Conservation (phyloP, 768 basidiomycete genomes). For the Collybiopsis luxurians region DNA sequence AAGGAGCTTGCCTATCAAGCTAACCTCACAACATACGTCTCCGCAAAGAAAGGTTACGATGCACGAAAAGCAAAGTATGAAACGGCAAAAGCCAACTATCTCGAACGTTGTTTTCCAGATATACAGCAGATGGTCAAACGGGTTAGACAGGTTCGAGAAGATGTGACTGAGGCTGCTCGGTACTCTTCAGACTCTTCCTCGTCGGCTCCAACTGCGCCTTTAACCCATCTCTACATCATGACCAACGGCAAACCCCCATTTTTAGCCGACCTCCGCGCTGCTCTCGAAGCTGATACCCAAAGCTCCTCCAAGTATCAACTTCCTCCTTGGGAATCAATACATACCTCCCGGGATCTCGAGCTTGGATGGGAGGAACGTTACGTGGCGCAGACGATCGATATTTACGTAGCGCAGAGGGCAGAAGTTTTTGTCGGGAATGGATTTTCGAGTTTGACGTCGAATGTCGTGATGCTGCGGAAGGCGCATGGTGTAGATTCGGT, state of each 20-base stretch:
- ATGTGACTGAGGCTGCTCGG: slow-evolving; percentile 12
- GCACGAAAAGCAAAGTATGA: slow-evolving; percentile 20
- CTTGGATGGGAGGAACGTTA: slow-evolving; percentile 56
- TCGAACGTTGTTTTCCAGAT: slow-evolving; percentile 51
- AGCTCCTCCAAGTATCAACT: neutral
- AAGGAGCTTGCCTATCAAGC: neutral
- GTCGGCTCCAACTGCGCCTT: neutral
- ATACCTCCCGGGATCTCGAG: slow-evolving; percentile 52
- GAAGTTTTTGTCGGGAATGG: slow-evolving; percentile 72
- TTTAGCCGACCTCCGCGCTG: slow-evolving; percentile 42
- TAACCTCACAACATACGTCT: slow-evolving; percentile 19
- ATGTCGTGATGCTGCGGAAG: slow-evolving; percentile 34
- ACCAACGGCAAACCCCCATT: slow-evolving; percentile 57
- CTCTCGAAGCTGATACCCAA: slow-evolving; percentile 24
- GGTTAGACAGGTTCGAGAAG: slow-evolving; percentile 29
- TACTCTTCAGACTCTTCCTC: too few species aligned
- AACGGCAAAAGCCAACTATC: slow-evolving; percentile 24
- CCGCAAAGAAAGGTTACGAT: slow-evolving; percentile 11
- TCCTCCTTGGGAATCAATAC: slow-evolving; percentile 45
- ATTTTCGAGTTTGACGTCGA: slow-evolving; percentile 39
- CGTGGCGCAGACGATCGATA: slow-evolving; percentile 60
- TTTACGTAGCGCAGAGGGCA: slow-evolving; percentile 63
- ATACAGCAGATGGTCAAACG: slow-evolving; percentile 45
- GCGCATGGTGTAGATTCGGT: slow-evolving; percentile 21
- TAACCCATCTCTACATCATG: slow-evolving; percentile 51